Conservation (phyloP, 1,284 basidiomycete species). For the Cryptococcus sp. region DNA sequence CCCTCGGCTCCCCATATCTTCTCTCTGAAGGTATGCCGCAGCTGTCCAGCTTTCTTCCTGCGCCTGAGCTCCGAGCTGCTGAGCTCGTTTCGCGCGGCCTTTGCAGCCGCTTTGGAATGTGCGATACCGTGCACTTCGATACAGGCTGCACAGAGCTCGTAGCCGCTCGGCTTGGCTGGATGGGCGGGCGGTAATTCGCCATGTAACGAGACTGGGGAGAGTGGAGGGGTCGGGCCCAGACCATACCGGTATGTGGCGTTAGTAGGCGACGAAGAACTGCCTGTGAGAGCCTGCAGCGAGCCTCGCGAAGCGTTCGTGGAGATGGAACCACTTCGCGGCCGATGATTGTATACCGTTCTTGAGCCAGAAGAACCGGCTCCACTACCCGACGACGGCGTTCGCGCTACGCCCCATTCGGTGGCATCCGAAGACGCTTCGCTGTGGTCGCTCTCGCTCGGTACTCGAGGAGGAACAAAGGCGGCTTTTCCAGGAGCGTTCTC, state of each 20-base stretch:
- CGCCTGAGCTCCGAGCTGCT: constrained; percentile 58
- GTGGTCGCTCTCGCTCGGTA: constrained; percentile 14
- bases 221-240: constrained; percentile 13
- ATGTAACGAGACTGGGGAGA: constrained; percentile 10
- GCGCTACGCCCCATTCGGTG: constrained; percentile 23
- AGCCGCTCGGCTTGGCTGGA: constrained; percentile 59
- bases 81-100: constrained; percentile 18
- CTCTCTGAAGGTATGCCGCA: constrained; percentile 80
- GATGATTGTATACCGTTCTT: constrained; percentile 29
- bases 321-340: constrained; percentile 25
- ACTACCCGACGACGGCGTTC: background rate
- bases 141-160: constrained; percentile 78
- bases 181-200: constrained; percentile 1
- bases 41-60: constrained; percentile 55
- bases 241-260: constrained; percentile 12
- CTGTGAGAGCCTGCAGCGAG: constrained; percentile 19
- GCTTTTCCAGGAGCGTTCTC: constrained; percentile 37
- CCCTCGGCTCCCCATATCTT: constrained; percentile 76
- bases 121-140: constrained; percentile 72
- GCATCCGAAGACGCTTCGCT: constrained; percentile 28
- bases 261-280: constrained; percentile 23
- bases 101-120: constrained; percentile 60
- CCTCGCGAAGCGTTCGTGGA: constrained; percentile 25
- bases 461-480: constrained; percentile 21
- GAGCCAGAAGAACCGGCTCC: constrained; percentile 15